Evolutionary conservation across 345 rosid genomes (phyloP).

Genomic region (Fremontodendron californicum): DNA sequence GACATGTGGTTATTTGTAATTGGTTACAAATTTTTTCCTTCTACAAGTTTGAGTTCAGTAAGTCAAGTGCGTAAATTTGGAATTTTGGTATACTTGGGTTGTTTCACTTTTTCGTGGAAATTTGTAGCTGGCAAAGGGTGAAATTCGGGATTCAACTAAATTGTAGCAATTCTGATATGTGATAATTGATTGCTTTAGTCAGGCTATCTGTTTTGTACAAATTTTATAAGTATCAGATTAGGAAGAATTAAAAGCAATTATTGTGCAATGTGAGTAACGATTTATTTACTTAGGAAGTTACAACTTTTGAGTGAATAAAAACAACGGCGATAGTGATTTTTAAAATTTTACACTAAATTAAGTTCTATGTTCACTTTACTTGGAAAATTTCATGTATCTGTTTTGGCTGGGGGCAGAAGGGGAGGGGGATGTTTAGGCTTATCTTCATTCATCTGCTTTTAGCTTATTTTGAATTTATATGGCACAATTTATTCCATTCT

Average conservation of each 20-base stretch:
- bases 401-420: neutral
- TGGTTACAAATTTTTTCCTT: no score
- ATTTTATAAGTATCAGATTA: neutral
- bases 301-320: neutral
- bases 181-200: no score
- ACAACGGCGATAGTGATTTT: neutral
- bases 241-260: neutral
- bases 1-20: no score
- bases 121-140: neutral
- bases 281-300: neutral
- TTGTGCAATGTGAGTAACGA: neutral
- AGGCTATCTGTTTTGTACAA: neutral
- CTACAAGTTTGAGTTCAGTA: neutral
- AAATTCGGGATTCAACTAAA: neutral
- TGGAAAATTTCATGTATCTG: neutral
- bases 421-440: neutral
- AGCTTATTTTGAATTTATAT: neutral
- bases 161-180: neutral
- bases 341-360: neutral
- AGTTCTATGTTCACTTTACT: no score
- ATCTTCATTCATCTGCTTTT: neutral
- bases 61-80: neutral
- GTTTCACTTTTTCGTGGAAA: neutral
- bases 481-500: neutral
- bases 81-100: neutral